Conservation (phyloP, 2,329 filamentous ascomycete genomes). For the Cercospora sp. region DNA sequence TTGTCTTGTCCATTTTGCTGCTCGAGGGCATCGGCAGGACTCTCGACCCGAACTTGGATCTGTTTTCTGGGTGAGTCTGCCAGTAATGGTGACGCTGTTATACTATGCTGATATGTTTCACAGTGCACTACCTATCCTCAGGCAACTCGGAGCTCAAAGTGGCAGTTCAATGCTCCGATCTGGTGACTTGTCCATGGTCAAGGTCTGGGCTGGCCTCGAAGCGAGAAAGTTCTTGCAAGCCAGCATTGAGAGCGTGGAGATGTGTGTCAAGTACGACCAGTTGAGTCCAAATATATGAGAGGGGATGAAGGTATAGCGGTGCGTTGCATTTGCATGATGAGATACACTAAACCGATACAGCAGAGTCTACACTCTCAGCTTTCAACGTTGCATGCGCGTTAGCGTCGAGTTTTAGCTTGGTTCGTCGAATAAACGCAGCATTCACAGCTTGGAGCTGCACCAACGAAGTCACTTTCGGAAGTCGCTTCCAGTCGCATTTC, state of each 20-base stretch:
- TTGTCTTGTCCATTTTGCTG: conserved; percentile 90
- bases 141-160: conserved; percentile 79
- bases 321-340: neutral
- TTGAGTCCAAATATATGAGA: conserved; percentile 78
- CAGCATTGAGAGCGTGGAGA: conserved; percentile 84
- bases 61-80: conserved; percentile 67
- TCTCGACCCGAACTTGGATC: conserved; percentile 81
- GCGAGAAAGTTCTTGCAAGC: conserved; percentile 85
- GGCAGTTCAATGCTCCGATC: conserved; percentile 57
- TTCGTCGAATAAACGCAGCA: too few relatives aligned
- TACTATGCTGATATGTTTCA: neutral
- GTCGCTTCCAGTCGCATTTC: too few relatives aligned
- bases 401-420: too few relatives aligned
- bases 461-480: too few relatives aligned
- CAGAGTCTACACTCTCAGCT: neutral
- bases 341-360: neutral
- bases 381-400: too few relatives aligned
- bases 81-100: neutral
- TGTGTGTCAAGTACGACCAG: conserved; percentile 87
- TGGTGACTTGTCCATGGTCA: conserved; percentile 67
- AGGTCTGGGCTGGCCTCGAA: conserved; percentile 89
- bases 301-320: neutral
- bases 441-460: too few relatives aligned
- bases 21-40: conserved; percentile 90
- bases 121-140: conserved; percentile 84